phyloP scores from a whole-genome alignment of 78 protist genomes.

The Andalucia godoyi region DNA sequence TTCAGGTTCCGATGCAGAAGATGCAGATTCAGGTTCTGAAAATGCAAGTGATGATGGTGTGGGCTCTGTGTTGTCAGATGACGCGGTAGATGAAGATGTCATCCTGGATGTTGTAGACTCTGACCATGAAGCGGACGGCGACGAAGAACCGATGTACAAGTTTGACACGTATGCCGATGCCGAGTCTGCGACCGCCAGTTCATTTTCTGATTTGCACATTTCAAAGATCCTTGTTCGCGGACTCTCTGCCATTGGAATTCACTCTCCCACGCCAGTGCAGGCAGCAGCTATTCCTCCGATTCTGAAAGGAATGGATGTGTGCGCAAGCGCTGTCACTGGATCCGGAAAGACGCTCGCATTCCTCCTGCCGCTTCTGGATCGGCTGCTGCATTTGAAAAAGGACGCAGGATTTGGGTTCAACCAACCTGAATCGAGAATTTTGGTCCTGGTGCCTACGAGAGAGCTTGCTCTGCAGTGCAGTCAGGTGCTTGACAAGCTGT shows the following conservation, averaged over 20 bases:
- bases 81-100: no score
- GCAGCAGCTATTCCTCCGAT: conserved; percentile 16
- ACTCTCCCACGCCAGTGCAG: conserved; percentile 32
- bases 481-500: conserved; percentile 32
- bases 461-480: conserved; percentile 73
- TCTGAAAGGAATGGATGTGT: conserved; percentile 32
- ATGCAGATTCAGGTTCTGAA: background rate
- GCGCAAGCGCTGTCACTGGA: conserved; percentile 52
- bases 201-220: conserved; percentile 11
- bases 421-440: no score
- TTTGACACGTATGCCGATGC: no score
- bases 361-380: background rate
- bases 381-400: no score
- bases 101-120: no score
- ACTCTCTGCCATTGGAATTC: background rate
- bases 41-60: no score
- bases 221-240: conserved; percentile 6
- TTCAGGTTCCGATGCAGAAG: background rate
- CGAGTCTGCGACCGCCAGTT: no score
- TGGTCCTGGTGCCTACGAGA: conserved; percentile 68
- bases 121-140: no score
- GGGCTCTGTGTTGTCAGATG: no score
- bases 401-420: no score
- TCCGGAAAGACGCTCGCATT: conserved; percentile 24
- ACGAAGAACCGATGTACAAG: no score